Conservation (phyloP, 371 early-diverging fungal species). For the Mortierella sp. region DNA sequence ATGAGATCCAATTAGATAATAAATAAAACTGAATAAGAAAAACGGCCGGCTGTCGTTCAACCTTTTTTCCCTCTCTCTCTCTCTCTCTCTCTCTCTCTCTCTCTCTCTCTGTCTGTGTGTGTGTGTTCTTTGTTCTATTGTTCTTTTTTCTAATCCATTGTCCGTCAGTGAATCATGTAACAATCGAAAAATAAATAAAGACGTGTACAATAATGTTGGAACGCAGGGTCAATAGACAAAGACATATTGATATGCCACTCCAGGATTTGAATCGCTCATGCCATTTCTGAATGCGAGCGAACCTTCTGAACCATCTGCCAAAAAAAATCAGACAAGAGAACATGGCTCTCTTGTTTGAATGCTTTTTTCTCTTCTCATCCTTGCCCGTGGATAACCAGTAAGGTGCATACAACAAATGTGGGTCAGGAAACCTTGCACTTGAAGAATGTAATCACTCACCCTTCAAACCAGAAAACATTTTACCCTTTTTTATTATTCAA, state of each 20-base stretch:
- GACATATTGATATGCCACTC: neutral
- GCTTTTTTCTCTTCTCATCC: neutral
- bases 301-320: neutral
- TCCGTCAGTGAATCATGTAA: neutral
- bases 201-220: no score
- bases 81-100: no score
- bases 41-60: neutral
- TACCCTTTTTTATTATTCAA: no score
- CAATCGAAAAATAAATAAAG: neutral
- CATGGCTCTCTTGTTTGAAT: neutral
- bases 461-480: no score
- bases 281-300: neutral
- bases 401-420: no score
- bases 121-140: neutral
- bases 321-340: neutral
- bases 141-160: neutral
- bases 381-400: no score
- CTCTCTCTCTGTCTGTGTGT: no score
- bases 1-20: neutral
- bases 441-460: no score
- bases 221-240: no score
- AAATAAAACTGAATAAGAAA: neutral
- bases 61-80: no score
- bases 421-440: no score
- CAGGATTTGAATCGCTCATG: no score